A percentile compares a stretch with the other conserved stretches of the same genome.
Conservation (phyloP, 2,329 filamentous ascomycete species). For the Phaeosphaeria sp. region DNA sequence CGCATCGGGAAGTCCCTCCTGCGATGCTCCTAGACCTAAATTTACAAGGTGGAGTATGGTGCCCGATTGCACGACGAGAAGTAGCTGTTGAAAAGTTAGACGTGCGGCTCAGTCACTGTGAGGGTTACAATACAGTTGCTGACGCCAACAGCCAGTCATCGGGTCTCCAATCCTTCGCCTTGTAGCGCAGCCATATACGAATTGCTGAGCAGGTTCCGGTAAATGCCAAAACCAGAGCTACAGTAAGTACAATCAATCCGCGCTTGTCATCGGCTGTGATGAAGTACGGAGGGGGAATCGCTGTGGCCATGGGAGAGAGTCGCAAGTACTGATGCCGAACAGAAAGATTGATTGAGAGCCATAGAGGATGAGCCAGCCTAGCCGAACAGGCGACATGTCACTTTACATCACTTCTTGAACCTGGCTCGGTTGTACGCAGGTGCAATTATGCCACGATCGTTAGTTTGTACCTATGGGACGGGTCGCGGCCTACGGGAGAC, state of each 20-base stretch:
- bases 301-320: constrained; percentile 25
- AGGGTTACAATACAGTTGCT: constrained; percentile 25
- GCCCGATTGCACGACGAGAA: constrained; percentile 35
- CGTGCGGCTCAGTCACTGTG: not conserved
- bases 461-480: not conserved
- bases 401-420: not conserved
- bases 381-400: not conserved
- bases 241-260: constrained; percentile 42
- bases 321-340: not conserved
- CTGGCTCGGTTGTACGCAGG: not conserved
- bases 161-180: constrained; percentile 38
- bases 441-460: not conserved
- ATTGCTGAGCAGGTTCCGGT: constrained; percentile 40
- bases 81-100: constrained; percentile 25
- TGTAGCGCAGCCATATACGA: constrained; percentile 36
- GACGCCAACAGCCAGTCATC: constrained; percentile 37
- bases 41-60: constrained; percentile 33
- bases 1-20: constrained; percentile 15
- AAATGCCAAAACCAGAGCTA: constrained; percentile 35
- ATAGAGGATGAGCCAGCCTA: constrained; percentile 1
- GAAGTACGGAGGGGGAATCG: constrained; percentile 34
- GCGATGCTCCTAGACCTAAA: constrained; percentile 32
- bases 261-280: constrained; percentile 42
- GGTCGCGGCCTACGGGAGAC: not conserved
- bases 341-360: constrained; percentile 8